These are phyloP conservation scores for Penicillium bovifimosum DNA, from an alignment of 495 filamentous ascomycete species.

Conservation along the genomic window DNA sequence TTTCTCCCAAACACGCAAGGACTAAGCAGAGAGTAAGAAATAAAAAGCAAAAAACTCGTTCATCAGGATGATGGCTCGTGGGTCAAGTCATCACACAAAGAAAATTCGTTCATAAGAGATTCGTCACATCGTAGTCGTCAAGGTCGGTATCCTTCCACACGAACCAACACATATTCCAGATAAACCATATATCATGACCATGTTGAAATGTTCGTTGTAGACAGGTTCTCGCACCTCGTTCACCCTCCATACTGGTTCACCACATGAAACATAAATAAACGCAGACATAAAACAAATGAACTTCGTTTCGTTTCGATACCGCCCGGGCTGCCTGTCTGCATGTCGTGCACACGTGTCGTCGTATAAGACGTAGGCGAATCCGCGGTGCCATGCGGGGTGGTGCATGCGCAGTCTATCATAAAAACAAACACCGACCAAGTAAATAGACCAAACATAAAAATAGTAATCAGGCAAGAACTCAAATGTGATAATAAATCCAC, in stretches of 20 bases:
- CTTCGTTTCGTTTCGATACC: conserved; percentile 6
- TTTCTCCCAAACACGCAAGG: conserved; percentile 10
- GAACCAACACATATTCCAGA: conserved; percentile 3
- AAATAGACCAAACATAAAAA: background rate
- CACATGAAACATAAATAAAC: conserved; percentile 18
- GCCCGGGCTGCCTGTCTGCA: background rate
- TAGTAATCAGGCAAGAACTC: background rate
- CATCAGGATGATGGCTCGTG: conserved; percentile 2
- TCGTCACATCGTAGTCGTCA: conserved; percentile 48
- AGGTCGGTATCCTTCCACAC: conserved; percentile 12
- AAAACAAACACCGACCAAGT: conserved; percentile 8
- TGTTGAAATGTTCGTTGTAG: background rate
- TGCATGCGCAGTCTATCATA: conserved; percentile 11
- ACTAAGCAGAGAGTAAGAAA: conserved; percentile 1
- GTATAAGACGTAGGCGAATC: background rate
- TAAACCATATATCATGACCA: conserved; percentile 13
- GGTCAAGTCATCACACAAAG: conserved; percentile 18
- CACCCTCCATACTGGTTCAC: background rate
- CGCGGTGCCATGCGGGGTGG: background rate
- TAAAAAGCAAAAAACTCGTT: conserved; percentile 5
- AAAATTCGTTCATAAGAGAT: conserved; percentile 38
- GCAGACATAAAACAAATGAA: conserved; percentile 7
- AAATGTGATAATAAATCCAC: conserved; percentile 9
- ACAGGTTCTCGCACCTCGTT: background rate
- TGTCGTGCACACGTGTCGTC: too few species aligned